These are phyloP conservation scores for Nakazawaea populi DNA, from an alignment of 805 yeast genomes.

Conservation along the genomic window DNA sequence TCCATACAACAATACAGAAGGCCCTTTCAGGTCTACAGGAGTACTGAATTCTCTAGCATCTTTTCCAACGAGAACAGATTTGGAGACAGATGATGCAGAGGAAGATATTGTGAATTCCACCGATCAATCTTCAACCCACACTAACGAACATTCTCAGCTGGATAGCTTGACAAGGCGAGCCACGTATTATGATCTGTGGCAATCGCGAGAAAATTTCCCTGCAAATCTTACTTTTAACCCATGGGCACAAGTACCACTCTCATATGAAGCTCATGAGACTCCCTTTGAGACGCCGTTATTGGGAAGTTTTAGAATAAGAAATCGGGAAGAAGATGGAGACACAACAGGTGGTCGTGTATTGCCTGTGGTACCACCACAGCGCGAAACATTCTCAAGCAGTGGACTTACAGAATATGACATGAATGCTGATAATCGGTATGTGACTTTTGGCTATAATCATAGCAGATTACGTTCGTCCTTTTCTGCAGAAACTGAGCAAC, in stretches of 20 bases:
- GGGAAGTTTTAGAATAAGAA: neutral
- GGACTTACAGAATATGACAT: neutral
- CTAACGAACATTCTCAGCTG: neutral
- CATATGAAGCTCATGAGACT: neutral
- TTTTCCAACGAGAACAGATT: neutral
- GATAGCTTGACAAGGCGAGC: neutral
- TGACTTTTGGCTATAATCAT: neutral
- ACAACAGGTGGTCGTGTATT: neutral
- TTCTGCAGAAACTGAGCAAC: neutral
- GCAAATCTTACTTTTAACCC: neutral
- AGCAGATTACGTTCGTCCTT: neutral
- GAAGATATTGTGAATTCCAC: neutral
- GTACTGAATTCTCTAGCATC: neutral
- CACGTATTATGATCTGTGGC: slow-evolving; percentile 6
- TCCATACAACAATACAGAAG: neutral
- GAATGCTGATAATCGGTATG: neutral
- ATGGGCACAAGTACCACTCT: neutral
- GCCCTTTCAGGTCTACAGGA: neutral
- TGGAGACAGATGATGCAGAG: neutral
- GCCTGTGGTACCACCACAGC: neutral
- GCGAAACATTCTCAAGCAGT: neutral
- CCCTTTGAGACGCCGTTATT: neutral
- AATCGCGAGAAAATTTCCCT: neutral
- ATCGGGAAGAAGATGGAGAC: neutral
- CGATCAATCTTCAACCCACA: neutral